Percentiles rank a stretch among this genome's conserved stretches.
These are phyloP conservation scores for Boletus insuetus DNA, from an alignment of 768 basidiomycete genomes.

Conservation along the genomic window DNA sequence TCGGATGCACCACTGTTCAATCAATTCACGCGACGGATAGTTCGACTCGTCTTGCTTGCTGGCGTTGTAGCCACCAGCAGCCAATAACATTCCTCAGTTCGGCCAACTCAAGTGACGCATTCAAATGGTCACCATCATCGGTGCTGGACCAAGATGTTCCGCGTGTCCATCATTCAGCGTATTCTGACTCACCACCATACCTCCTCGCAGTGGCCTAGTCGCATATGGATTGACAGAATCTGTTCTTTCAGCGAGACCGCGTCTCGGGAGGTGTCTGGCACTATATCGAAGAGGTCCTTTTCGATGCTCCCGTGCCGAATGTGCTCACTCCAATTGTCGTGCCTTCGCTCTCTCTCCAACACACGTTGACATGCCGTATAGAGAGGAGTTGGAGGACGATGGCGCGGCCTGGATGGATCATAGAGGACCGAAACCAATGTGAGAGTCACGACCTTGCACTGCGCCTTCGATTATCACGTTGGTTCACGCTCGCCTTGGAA, in stretches of 20 bases:
- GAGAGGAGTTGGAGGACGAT: conserved; percentile 7
- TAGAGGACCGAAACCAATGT: conserved; percentile 11
- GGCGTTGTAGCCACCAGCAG: too few relatives aligned
- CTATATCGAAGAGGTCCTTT: conserved; percentile 12
- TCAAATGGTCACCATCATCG: conserved; percentile 11
- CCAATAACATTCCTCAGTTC: too few relatives aligned
- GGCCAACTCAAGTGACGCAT: too few relatives aligned
- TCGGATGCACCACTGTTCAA: too few relatives aligned
- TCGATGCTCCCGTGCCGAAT: conserved; percentile 14
- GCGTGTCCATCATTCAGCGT: neutral
- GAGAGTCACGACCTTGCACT: conserved; percentile 11
- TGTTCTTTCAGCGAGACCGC: conserved; percentile 15
- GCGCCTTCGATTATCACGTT: conserved; percentile 10
- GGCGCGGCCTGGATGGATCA: conserved; percentile 4
- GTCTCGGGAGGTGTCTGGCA: conserved; percentile 14
- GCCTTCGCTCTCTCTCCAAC: conserved; percentile 7
- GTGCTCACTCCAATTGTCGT: neutral
- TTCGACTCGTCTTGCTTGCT: too few relatives aligned
- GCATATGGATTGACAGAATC: conserved; percentile 15
- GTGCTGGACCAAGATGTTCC: conserved; percentile 10
- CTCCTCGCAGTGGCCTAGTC: conserved; percentile 3
- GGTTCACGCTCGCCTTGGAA: neutral
- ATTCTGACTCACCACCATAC: neutral
- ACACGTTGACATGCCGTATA: conserved; percentile 7
- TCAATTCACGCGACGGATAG: too few relatives aligned